Conservation (phyloP, 2,329 filamentous ascomycete genomes). For the Nothopassalora personata region DNA sequence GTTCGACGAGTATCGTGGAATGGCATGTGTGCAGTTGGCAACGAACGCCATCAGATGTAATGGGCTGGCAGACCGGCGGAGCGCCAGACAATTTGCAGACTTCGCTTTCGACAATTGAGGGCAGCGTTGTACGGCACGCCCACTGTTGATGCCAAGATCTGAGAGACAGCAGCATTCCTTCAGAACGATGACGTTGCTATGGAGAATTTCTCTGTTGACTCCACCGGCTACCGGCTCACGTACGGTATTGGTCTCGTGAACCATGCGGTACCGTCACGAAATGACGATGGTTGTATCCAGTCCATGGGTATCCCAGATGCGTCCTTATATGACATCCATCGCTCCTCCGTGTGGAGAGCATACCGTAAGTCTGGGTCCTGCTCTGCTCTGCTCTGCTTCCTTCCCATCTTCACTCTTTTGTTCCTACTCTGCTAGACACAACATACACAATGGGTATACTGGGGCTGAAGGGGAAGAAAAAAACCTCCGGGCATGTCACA, state of each 20-base stretch:
- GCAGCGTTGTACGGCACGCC: too few relatives aligned
- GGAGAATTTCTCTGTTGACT: not conserved
- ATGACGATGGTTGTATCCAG: not conserved
- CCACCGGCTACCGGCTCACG: not conserved
- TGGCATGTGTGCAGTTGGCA: too few relatives aligned
- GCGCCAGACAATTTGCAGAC: too few relatives aligned
- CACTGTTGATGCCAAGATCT: not conserved
- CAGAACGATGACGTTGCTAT: not conserved
- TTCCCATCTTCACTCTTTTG: not conserved
- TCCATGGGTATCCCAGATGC: not conserved
- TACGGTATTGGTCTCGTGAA: not conserved
- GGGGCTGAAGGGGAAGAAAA: not conserved
- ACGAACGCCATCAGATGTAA: too few relatives aligned
- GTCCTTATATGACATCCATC: not conserved
- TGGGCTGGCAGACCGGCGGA: too few relatives aligned
- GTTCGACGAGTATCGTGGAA: too few relatives aligned
- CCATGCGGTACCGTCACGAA: not conserved
- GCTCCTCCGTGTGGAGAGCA: not conserved
- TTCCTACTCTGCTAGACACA: not conserved
- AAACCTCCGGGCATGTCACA: slow-evolving; percentile 1
- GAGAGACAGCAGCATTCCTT: not conserved
- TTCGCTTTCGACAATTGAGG: too few relatives aligned
- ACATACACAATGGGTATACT: not conserved
- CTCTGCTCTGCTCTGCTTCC: not conserved
- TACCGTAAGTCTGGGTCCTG: not conserved